Evolutionary conservation across 2,329 filamentous ascomycete species (phyloP), one percentile per base, ranked within the genome.

Genomic region (Talaromyces sp.): DNA sequence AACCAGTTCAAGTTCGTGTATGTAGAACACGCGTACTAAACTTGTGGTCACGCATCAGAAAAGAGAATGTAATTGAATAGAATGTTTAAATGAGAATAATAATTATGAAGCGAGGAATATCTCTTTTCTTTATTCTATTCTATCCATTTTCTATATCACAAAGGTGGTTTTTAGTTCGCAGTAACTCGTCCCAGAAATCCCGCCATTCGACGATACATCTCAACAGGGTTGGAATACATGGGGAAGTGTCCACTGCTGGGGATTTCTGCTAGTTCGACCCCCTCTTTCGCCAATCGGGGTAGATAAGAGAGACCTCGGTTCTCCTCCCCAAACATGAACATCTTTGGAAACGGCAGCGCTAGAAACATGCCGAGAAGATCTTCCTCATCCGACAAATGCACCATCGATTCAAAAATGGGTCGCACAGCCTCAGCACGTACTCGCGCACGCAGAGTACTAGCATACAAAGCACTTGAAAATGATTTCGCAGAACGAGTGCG

Each of bases 181-280:
- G 14, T 17, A 24, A 24, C 14, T n/a, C 6, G 19, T 29, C 54
- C 33, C 33, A 65, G 53, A 35, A 66, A 66, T 0, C 7, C 43
- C 16, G 50, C 52, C 37, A 66, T 61, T 20, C 54, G 54, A 6
- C 51, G 41, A 49, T 58, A 65, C 63, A 65, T 66, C 48, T 65
- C 64, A n/a, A 62, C 44, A 9, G 63, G 64, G 19, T 65, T 65
- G 2, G 63, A 64, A 54, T 66, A 66, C 64, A 66, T 66, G 3
- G 62, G 63, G 30, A 65, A 65, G 56, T 66, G 63, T 2, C 63
- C 64, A 49, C 61, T 57, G 9, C 49, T 40, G 13, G 47, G 20
- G 33, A 67, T 65, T 47, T 62, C 42, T 9, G 62, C 63, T 49
- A 67, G 47, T 24, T 63, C 63, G 1, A 66, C 56, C 0, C 56